phyloP scores from a whole-genome alignment of 2,329 filamentous ascomycete genomes.

The Ilyonectria mors-panacis region DNA sequence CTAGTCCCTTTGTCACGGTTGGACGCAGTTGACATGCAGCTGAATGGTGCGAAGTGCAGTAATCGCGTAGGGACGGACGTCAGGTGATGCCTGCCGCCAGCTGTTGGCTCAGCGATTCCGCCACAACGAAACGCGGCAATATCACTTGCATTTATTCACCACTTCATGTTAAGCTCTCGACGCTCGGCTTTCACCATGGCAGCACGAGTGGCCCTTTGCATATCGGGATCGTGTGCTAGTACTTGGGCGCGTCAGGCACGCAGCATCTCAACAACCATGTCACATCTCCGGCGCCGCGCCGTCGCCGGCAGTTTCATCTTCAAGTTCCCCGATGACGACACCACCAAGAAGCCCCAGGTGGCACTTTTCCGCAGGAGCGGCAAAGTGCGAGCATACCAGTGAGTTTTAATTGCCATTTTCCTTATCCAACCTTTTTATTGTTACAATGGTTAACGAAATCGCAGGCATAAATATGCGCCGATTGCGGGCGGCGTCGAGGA shows the following conservation, averaged over 20 bases:
- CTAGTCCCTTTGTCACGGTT: neutral
- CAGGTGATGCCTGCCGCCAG: constrained; percentile 17
- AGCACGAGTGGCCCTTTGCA: neutral
- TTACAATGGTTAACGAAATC: neutral
- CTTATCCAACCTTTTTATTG: constrained; percentile 5
- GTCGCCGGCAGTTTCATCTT: constrained; percentile 69
- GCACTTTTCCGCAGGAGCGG: constrained; percentile 75
- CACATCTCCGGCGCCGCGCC: constrained; percentile 49
- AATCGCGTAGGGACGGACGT: neutral
- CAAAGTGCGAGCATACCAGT: constrained; percentile 73
- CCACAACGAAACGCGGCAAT: neutral
- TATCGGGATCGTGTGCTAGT: neutral
- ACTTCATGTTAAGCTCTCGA: neutral
- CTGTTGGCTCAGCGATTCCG: neutral
- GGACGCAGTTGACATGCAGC: neutral
- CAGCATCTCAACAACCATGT: constrained; percentile 37
- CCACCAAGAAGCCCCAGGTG: constrained; percentile 60
- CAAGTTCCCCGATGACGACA: constrained; percentile 56
- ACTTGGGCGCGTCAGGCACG: constrained; percentile 7
- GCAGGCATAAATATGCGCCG: constrained; percentile 70
- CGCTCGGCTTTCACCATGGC: constrained; percentile 2
- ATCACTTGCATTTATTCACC: neutral
- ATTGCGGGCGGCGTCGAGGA: constrained; percentile 74
- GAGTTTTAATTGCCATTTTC: constrained; percentile 41
- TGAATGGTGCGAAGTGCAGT: neutral